Evolutionary conservation across 2,329 filamentous ascomycete genomes (phyloP).

Genomic region (Aspergillus sp.): DNA sequence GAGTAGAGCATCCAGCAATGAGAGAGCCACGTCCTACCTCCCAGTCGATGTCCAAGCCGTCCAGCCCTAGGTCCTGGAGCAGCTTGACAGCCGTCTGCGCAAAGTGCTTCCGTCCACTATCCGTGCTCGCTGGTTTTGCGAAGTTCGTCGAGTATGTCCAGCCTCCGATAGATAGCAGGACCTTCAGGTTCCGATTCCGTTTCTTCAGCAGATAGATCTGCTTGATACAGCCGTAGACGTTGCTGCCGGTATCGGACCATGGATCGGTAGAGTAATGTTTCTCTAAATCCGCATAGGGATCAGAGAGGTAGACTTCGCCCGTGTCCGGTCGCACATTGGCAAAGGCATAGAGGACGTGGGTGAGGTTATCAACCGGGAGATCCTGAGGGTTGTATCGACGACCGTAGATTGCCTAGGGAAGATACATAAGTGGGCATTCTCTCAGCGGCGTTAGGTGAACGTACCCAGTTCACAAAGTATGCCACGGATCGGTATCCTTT

Average conservation of each 20-base stretch:
- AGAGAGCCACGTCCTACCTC: slow-evolving; percentile 22
- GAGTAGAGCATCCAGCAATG: no score
- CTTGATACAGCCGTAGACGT: slow-evolving; percentile 75
- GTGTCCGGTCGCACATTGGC: slow-evolving; percentile 71
- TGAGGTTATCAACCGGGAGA: slow-evolving; percentile 75
- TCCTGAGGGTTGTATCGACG: slow-evolving; percentile 79
- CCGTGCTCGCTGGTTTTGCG: slow-evolving; percentile 63
- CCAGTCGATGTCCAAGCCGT: slow-evolving; percentile 50
- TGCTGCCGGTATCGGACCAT: slow-evolving; percentile 66
- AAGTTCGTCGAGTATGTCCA: slow-evolving; percentile 82
- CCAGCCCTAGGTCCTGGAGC: slow-evolving; percentile 76
- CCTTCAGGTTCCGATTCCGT: slow-evolving; percentile 71
- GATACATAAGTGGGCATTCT: no score
- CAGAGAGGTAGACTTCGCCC: slow-evolving; percentile 74
- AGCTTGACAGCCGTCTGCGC: slow-evolving; percentile 71
- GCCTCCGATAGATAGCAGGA: slow-evolving; percentile 80
- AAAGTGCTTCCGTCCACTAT: slow-evolving; percentile 63
- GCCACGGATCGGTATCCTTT: no score
- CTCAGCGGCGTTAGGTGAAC: no score
- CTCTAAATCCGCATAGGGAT: slow-evolving; percentile 66
- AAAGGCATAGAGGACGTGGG: slow-evolving; percentile 87
- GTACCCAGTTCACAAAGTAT: no score
- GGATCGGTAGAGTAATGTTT: slow-evolving; percentile 70
- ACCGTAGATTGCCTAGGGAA: slow-evolving; percentile 36
- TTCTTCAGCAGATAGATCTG: slow-evolving; percentile 76